phyloP scores from a whole-genome alignment of 345 rosid genomes.

The Eucalyptus grandis region DNA sequence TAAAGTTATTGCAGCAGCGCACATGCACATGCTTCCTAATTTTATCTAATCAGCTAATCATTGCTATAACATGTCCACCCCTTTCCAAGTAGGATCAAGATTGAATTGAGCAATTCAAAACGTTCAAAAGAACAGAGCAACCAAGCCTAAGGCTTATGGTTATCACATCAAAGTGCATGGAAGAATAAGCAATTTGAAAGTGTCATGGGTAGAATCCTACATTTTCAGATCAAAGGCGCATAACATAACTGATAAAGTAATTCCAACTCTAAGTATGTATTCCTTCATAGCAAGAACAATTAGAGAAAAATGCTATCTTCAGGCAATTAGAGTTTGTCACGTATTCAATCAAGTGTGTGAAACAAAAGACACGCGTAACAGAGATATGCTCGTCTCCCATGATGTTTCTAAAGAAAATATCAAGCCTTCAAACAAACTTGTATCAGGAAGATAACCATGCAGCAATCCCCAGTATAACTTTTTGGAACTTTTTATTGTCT shows the following conservation, averaged over 20 bases:
- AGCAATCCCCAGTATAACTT: neutral
- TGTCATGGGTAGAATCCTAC: neutral
- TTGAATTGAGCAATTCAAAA: neutral
- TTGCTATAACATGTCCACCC: neutral
- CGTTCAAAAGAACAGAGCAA: neutral
- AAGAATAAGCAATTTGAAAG: neutral
- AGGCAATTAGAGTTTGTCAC: neutral
- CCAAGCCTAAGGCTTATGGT: neutral
- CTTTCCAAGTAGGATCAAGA: neutral
- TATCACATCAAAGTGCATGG: neutral
- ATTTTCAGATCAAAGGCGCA: neutral
- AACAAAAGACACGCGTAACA: neutral
- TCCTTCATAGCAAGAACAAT: neutral
- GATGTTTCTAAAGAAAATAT: neutral
- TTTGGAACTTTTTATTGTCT: neutral
- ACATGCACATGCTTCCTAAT: neutral
- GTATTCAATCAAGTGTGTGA: neutral
- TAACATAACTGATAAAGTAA: neutral
- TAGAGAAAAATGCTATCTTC: neutral
- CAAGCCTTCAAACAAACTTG: neutral
- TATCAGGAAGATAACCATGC: neutral
- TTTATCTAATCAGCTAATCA: neutral
- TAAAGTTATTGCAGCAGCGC: neutral
- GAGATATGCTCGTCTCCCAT: neutral
- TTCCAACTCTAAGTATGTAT: neutral